Percentiles rank a stretch among this genome's conserved stretches.
These are phyloP conservation scores for Aspergillus funiculosus DNA, from an alignment of 495 filamentous ascomycete species.

Conservation along the genomic window DNA sequence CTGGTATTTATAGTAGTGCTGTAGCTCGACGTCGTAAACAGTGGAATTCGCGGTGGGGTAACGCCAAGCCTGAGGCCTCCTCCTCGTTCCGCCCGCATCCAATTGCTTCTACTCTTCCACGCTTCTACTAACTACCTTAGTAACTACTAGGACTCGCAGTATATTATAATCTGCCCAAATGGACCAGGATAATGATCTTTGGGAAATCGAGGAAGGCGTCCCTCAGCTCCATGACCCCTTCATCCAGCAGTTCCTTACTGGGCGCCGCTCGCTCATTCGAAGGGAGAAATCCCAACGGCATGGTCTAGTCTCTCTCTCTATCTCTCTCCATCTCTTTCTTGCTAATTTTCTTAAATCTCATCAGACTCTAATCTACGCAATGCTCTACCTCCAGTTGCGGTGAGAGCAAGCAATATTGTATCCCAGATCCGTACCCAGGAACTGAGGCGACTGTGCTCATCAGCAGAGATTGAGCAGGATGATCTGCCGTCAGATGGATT, in stretches of 20 bases:
- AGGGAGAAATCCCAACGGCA: constrained; percentile 79
- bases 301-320: constrained; percentile 43
- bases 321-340: background rate
- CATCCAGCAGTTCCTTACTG: constrained; percentile 69
- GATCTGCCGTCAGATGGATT: constrained; percentile 46
- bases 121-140: no score
- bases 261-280: constrained; percentile 68
- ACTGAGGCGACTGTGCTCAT: constrained; percentile 32
- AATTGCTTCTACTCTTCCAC: background rate
- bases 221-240: constrained; percentile 61
- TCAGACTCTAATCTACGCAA: constrained; percentile 43
- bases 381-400: constrained; percentile 67
- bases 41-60: no score
- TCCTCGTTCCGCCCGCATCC: background rate
- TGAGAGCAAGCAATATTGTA: constrained; percentile 71
- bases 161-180: constrained; percentile 11
- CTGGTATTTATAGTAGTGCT: no score
- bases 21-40: no score
- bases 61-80: background rate
- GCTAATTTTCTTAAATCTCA: background rate
- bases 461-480: constrained; percentile 52
- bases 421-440: constrained; percentile 72
- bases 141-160: no score
- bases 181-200: constrained; percentile 28
- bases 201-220: constrained; percentile 47